Percentiles rank a stretch among this genome's conserved stretches.
Conservation (phyloP, 352 stramenopile species). For the Blastocystis sp. region DNA sequence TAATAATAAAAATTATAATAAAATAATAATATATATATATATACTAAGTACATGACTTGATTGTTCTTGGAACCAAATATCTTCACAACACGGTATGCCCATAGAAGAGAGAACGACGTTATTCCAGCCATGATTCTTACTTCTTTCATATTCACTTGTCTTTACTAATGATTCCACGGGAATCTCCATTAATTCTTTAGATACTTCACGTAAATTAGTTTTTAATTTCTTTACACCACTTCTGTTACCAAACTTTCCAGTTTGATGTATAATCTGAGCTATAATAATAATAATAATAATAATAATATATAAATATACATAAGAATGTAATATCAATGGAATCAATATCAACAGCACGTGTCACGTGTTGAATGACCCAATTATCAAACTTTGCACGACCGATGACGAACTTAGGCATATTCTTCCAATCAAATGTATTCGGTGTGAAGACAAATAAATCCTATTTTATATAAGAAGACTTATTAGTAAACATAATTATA, state of each 20-base stretch:
- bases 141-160: too few relatives aligned
- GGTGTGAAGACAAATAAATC: slow-evolving; percentile 37
- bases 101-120: slow-evolving; percentile 14
- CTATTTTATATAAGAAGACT: too few relatives aligned
- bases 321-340: not conserved
- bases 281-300: slow-evolving; percentile 25
- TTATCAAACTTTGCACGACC: slow-evolving; percentile 37
- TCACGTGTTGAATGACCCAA: slow-evolving; percentile 26
- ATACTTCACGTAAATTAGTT: not conserved
- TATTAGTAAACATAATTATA: too few relatives aligned
- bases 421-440: slow-evolving; percentile 8
- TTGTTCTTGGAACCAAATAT: slow-evolving; percentile 34
- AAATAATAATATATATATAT: not conserved
- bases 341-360: slow-evolving; percentile 20
- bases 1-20: not conserved
- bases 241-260: slow-evolving; percentile 30
- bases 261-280: slow-evolving; percentile 9
- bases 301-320: not conserved
- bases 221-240: slow-evolving; percentile 4
- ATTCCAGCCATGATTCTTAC: too few relatives aligned
- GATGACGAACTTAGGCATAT: slow-evolving; percentile 37
- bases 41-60: slow-evolving; percentile 15
- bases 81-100: slow-evolving; percentile 28
- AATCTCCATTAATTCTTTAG: slow-evolving; percentile 22
- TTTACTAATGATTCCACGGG: too few relatives aligned